phyloP scores from a whole-genome alignment of 2,329 filamentous ascomycete genomes.

The Myriosclerotinia scirpicola region DNA sequence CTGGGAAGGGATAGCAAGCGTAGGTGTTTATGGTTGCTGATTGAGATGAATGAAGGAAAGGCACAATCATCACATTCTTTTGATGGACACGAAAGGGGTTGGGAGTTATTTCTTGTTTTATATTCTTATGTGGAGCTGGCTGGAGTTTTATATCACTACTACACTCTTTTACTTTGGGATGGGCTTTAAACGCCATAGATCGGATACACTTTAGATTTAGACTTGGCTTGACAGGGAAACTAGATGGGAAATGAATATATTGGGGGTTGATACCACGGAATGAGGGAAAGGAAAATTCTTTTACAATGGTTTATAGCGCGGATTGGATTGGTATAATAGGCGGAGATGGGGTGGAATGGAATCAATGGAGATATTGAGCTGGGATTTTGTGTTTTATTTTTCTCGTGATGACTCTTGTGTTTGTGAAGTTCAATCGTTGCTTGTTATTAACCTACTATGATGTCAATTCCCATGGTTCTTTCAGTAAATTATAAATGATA shows the following conservation, averaged over 20 bases:
- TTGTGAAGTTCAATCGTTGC: not conserved
- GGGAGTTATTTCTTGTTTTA: constrained; percentile 1
- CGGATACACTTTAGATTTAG: not conserved
- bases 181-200: not conserved
- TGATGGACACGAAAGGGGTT: not conserved
- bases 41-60: constrained; percentile 5
- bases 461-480: not conserved
- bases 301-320: not conserved
- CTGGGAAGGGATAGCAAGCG: not conserved
- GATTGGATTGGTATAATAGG: not conserved
- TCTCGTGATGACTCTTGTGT: not conserved
- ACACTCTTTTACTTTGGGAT: constrained; percentile 5
- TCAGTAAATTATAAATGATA: not conserved
- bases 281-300: constrained; percentile 9
- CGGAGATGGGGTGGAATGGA: not conserved
- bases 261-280: constrained; percentile 19
- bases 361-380: not conserved
- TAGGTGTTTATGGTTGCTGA: constrained; percentile 1
- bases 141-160: constrained; percentile 1
- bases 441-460: not conserved
- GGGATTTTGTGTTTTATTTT: not conserved
- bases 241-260: constrained; percentile 5
- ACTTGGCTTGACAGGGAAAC: constrained; percentile 5
- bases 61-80: constrained; percentile 12
- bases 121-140: not conserved